Evolutionary conservation across 2,329 filamentous ascomycete genomes (phyloP), one percentile per base, ranked within the genome.

Genomic region (Colletotrichum filicis): DNA sequence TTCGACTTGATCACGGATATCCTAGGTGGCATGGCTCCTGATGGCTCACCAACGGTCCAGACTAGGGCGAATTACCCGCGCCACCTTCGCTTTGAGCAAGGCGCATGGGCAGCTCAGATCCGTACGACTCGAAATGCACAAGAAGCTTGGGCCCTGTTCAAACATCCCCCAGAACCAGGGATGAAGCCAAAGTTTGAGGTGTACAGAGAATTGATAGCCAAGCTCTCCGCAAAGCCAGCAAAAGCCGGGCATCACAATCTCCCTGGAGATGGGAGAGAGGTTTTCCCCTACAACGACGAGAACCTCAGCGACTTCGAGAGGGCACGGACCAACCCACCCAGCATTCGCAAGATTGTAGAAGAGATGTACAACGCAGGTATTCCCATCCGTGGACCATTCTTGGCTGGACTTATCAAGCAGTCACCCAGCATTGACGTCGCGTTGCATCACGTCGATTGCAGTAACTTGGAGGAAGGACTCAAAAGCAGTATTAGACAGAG

Each of bases 241-340:
- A 74, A 78, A 22, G 68, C 73, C 7, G 42, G 71, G 16, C 66
- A 76, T 32, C 26, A 64, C 4, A 76, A 77, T 32, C 71, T 75
- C 1, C 61, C 76, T 3, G 77, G 77, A 19, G 76, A 79, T 57
- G 77, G 69, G 30, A 73, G 77, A 26, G 76, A 78, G 46, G 89
- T 68, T 79, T 83, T 74, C 74, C 79, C 22, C 78, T 79, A 6
- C 74, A 79, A 63, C 72, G 79, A 52, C 77, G 82, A 84, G 80
- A 93, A 87, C 80, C 87, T 86, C 77, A 93, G 86, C 71, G 87
- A 91, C n/a, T 89, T 91, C 67, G 92, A 93, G 70, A 90, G 89
- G 75, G 87, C 90, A 52, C 86, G 90, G n/a, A 83, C 91, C 56
- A 83, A 86, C 16, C 90, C 92, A 1, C 93, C 93, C 2, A 87